A percentile compares a stretch with the other conserved stretches of the same genome.
Evolutionary conservation across 1,284 basidiomycete genomes (phyloP).

Genomic region (Neotropicomus parvogracilis): DNA sequence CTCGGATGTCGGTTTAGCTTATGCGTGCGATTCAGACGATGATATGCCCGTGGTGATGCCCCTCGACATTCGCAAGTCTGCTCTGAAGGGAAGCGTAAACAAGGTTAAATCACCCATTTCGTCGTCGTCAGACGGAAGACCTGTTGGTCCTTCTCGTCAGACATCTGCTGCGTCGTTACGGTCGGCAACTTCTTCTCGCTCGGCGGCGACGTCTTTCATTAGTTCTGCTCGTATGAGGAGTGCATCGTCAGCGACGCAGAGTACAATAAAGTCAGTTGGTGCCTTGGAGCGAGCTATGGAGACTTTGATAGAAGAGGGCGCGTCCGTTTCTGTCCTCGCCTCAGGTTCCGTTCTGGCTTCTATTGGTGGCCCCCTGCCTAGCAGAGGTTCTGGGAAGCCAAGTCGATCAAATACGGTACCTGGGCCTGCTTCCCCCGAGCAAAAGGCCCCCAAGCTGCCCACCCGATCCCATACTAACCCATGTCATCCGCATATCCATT

Average conservation of each 20-base stretch:
- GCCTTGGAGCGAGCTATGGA: constrained; percentile 49
- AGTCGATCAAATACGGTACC: constrained; percentile 46
- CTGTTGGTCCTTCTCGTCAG: constrained; percentile 24
- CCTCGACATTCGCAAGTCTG: constrained; percentile 35
- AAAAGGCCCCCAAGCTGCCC: constrained; percentile 49
- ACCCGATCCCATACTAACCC: constrained; percentile 52
- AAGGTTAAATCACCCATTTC: constrained; percentile 27
- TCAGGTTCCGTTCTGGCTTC: constrained; percentile 32
- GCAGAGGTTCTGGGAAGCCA: constrained; percentile 35
- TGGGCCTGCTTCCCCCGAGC: constrained; percentile 40
- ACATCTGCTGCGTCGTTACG: constrained; percentile 23
- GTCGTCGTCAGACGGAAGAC: constrained; percentile 6
- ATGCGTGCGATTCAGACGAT: constrained; percentile 48
- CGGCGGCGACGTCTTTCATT: constrained; percentile 23
- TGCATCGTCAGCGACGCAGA: constrained; percentile 30
- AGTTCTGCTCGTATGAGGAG: constrained; percentile 25
- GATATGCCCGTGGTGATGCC: constrained; percentile 35
- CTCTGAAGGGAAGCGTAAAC: constrained; percentile 22
- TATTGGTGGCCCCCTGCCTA: constrained; percentile 29
- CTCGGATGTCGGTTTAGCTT: constrained; percentile 44
- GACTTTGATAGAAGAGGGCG: constrained; percentile 45
- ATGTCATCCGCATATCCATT: constrained; percentile 35
- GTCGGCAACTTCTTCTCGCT: constrained; percentile 21
- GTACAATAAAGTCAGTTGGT: constrained; percentile 27
- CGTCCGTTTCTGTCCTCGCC: constrained; percentile 27